phyloP scores from a whole-genome alignment of 148 eudicot genomes.

The Camellia sinensis region DNA sequence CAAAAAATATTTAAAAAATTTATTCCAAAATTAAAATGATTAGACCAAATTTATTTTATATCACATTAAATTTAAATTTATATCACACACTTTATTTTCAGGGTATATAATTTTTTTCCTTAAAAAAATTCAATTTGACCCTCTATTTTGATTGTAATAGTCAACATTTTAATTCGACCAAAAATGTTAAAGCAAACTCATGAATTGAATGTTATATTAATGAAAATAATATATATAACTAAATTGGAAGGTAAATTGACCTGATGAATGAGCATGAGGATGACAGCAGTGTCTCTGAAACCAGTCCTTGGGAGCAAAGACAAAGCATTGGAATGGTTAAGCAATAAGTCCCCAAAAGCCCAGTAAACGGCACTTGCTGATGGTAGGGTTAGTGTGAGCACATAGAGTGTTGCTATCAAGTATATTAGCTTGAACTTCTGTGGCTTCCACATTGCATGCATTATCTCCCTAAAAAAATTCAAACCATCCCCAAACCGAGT shows the following conservation, averaged over 20 bases:
- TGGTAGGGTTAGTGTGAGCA: slow-evolving; percentile 72
- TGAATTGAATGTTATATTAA: too few species aligned
- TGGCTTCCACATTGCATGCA: slow-evolving; percentile 94
- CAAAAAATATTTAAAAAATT: too few species aligned
- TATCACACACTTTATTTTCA: too few species aligned
- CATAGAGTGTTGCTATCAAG: slow-evolving; percentile 68
- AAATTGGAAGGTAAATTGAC: slow-evolving; percentile 14
- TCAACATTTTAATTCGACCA: too few species aligned
- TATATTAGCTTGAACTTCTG: slow-evolving; percentile 77
- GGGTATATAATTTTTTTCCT: too few species aligned
- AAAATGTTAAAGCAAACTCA: too few species aligned
- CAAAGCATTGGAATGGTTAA: slow-evolving; percentile 66
- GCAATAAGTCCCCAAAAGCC: slow-evolving; percentile 76
- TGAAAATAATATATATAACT: background rate
- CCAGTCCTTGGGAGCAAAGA: slow-evolving; percentile 64
- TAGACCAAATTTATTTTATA: too few species aligned
- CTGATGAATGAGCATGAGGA: slow-evolving; percentile 88
- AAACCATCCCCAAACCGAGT: background rate
- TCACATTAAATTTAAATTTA: too few species aligned
- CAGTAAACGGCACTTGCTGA: slow-evolving; percentile 85
- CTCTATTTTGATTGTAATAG: too few species aligned
- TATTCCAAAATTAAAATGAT: too few species aligned
- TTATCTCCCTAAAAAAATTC: slow-evolving; percentile 52
- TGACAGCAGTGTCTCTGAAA: slow-evolving; percentile 61
- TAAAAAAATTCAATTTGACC: too few species aligned